Conservation (phyloP, 768 basidiomycete species). For the Favolaschia claudopus region DNA sequence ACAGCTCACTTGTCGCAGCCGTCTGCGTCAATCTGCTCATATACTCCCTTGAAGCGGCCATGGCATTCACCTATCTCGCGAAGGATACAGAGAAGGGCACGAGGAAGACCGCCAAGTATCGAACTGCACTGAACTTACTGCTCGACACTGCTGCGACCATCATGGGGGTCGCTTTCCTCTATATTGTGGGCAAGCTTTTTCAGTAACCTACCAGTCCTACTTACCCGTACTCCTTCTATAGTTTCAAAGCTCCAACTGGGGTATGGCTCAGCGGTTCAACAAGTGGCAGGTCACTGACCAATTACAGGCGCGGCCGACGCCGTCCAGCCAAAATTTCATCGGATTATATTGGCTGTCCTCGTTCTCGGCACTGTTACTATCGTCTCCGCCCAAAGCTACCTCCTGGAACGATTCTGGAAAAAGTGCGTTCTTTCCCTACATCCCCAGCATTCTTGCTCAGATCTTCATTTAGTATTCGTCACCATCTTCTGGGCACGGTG, state of each 20-base stretch:
- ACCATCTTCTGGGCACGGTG: conserved; percentile 22
- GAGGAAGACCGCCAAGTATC: background rate
- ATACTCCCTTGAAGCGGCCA: conserved; percentile 15
- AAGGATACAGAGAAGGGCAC: background rate
- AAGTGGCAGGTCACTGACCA: background rate
- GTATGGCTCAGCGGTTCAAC: background rate
- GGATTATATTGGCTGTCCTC: conserved; percentile 7
- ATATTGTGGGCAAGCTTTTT: background rate
- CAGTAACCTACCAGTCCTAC: background rate
- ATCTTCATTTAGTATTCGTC: conserved; percentile 9
- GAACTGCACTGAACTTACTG: conserved; percentile 9
- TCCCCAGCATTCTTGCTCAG: background rate
- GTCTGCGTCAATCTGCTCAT: conserved; percentile 9
- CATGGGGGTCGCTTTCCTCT: conserved; percentile 13
- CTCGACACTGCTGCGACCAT: conserved; percentile 14
- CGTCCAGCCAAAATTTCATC: conserved; percentile 9
- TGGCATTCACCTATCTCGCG: conserved; percentile 7
- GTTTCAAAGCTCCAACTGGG: conserved; percentile 22
- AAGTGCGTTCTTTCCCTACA: background rate
- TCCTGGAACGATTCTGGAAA: conserved; percentile 23
- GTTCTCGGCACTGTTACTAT: background rate
- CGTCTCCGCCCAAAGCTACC: conserved; percentile 4
- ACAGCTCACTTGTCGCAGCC: conserved; percentile 16
- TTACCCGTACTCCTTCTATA: background rate
- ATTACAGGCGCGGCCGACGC: conserved; percentile 12